Evolutionary conservation across 192 early-diverging fungal species (phyloP).

Genomic region (Neocallimastix lanati): DNA sequence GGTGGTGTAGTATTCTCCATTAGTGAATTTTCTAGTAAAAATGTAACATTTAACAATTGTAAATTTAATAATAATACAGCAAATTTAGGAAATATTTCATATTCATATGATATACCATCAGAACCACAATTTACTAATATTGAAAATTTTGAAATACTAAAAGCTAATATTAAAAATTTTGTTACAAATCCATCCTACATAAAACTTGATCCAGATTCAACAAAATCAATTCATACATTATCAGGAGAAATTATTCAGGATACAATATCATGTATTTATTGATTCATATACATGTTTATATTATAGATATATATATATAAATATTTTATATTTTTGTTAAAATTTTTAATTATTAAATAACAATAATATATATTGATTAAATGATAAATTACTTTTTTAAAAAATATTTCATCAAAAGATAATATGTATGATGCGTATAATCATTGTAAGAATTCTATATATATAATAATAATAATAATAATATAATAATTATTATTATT

Average conservation of each 20-base stretch:
- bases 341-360: too few species aligned
- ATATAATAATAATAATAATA: too few species aligned
- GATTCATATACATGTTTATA: too few species aligned
- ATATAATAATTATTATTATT: too few species aligned
- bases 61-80: not conserved
- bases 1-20: not conserved
- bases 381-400: too few species aligned
- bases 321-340: too few species aligned
- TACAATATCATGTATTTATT: not conserved
- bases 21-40: not conserved
- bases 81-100: not conserved
- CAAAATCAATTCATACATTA: not conserved
- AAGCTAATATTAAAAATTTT: not conserved
- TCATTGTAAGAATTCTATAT: too few species aligned
- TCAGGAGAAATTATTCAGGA: not conserved
- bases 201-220: not conserved
- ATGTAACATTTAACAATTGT: not conserved
- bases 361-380: too few species aligned
- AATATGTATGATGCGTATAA: too few species aligned
- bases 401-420: too few species aligned
- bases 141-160: not conserved
- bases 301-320: too few species aligned
- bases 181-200: not conserved
- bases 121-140: not conserved
- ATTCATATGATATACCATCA: not conserved